A percentile compares a stretch with the other conserved stretches of the same genome.
phyloP scores from a whole-genome alignment of 345 rosid species.

The Durio zibethinus region DNA sequence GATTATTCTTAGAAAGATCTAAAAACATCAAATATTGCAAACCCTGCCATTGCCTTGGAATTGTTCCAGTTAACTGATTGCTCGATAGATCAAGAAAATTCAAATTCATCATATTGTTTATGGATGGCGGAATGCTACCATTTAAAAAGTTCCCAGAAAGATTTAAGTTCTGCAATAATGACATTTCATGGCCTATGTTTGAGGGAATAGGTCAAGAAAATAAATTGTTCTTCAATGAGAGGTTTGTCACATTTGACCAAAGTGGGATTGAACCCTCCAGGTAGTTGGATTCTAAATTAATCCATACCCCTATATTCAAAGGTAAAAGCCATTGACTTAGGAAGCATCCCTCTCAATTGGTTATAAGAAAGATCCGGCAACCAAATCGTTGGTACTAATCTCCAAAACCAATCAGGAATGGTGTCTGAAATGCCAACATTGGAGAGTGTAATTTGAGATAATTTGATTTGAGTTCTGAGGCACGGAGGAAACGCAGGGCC shows the following conservation, averaged over 20 bases:
- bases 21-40: not conserved
- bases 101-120: not conserved
- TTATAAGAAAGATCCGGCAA: slow-evolving; percentile 9
- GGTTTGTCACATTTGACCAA: not conserved
- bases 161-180: not conserved
- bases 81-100: not conserved
- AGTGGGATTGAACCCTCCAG: slow-evolving; percentile 7
- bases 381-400: not conserved
- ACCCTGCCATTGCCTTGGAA: slow-evolving; percentile 8
- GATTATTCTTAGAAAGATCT: slow-evolving; percentile 21
- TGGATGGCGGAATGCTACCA: slow-evolving; percentile 26
- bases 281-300: not conserved
- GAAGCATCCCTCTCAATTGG: slow-evolving; percentile 10
- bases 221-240: slow-evolving; percentile 1
- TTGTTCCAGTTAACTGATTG: slow-evolving; percentile 16
- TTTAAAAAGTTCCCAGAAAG: slow-evolving; percentile 15
- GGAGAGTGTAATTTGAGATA: not conserved
- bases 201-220: slow-evolving; percentile 17
- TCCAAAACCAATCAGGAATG: slow-evolving; percentile 35
- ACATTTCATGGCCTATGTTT: not conserved
- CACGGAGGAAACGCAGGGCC: slow-evolving; percentile 35
- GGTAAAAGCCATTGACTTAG: not conserved
- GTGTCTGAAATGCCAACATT: slow-evolving; percentile 26
- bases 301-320: not conserved
- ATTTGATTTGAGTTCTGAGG: slow-evolving; percentile 27